Conservation (phyloP, 2,329 filamentous ascomycete species). For the Colletotrichum tamarilloi region DNA sequence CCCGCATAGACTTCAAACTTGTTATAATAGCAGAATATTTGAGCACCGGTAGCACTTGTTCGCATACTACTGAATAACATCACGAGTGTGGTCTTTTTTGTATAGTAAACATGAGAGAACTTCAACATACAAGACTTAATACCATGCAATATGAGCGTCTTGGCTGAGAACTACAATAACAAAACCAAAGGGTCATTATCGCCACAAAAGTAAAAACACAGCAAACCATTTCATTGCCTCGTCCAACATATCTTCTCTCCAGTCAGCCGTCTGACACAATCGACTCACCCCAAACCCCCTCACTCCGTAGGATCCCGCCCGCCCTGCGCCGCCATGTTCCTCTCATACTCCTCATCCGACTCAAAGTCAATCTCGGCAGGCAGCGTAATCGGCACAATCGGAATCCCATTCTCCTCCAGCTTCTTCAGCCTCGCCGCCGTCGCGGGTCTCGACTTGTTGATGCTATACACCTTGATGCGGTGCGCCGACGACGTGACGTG, state of each 20-base stretch:
- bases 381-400: conserved; percentile 64
- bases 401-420: conserved; percentile 59
- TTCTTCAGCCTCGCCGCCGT: conserved; percentile 63
- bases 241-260: neutral
- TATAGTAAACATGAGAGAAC: neutral
- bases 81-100: too few relatives aligned
- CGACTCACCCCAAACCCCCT: too few relatives aligned
- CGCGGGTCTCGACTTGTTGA: conserved; percentile 62
- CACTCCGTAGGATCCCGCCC: conserved; percentile 6
- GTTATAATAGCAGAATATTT: too few relatives aligned
- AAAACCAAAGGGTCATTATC: too few relatives aligned
- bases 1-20: too few relatives aligned
- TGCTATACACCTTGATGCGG: conserved; percentile 70
- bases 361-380: conserved; percentile 61
- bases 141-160: neutral
- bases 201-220: too few relatives aligned
- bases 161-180: neutral
- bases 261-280: neutral
- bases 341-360: conserved; percentile 59
- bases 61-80: too few relatives aligned
- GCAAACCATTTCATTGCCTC: neutral
- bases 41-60: too few relatives aligned
- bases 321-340: conserved; percentile 24
- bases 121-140: neutral
- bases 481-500: conserved; percentile 74